Evolutionary conservation across 169 alveolate genomes (phyloP), one percentile per base, ranked within the genome.

Genomic region (Eimeria brunetti): DNA sequence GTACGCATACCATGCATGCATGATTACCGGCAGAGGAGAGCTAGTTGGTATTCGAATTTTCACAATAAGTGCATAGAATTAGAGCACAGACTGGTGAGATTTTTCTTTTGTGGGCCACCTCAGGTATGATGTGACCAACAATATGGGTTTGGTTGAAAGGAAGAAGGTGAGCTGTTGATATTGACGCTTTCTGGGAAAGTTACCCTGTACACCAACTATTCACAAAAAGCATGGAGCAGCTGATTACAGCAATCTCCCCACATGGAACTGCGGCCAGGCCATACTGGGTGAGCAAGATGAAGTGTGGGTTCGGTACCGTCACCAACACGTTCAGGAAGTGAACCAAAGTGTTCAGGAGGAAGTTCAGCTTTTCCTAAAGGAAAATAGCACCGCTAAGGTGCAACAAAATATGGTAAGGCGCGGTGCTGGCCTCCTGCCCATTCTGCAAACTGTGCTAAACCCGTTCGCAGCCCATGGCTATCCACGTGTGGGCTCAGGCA

Each of bases 291-390:
- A 94, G 16, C 95, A 85, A 80, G 96, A 94, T 69, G 96, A 86
- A 75, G 91, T 94, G 46, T 94, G 96, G 96, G 94, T 94, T 36
- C 83, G 89, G 30, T 94, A 56, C 71, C 88, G 96, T 33, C 96
- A 95, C 84, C 94, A 89, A 53, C 96, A 95, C 88, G 78, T 95
- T 51, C 89, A 69, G 90, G 84, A 49, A 18, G 96, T 91, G 44
- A 81, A 90, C n/a, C 89, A 90, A 69, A 58, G 51, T 9, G 94
- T 89, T 60, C 85, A 88, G 53, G 96, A 95, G 46, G 96, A 95
- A 53, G 62, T 91, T 14, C 64, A 78, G 76, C 75, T 49, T 14
- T 95, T 95, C 49, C 38, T 83, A n/a, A 89, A 95, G 73, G 95
- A 89, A 30, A 89, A 95, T 46, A 91, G 86, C 78, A 89, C 94